Evolutionary conservation across 1,139 yeast genomes (phyloP), one percentile per base, ranked within the genome.

Genomic region (Scheffersomyces titani): DNA sequence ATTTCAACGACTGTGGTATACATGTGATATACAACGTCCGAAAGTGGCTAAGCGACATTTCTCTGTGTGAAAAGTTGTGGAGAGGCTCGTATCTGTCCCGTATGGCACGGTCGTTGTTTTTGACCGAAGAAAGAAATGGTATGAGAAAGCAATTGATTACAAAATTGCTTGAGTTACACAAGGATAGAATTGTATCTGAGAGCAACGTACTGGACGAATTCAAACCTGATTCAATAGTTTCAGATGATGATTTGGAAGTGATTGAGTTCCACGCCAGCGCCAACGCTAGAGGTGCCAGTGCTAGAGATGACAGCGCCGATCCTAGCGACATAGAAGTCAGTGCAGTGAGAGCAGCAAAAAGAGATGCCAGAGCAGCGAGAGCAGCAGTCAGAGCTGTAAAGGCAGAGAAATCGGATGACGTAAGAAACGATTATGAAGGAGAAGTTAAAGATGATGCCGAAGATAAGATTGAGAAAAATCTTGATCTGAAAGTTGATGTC

Each of bases 1-100:
- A 96, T 69, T 87, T 88, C 72, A 91, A 93, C 67, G 99, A 96
- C 70, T 96, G 99, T 74, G 99, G 99, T 1, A 86, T 96, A 21
- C 98, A 91, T 73, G 90, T 94, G 5, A 88, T 96, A 24, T 89
- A 89, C 65, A 94, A 91, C 65, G 83, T 90, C 16, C 81, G 84
- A 59, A 84, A 82, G 63, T 89, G 93, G 76, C 75, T 91, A 53
- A 73, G 76, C 46, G 72, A 81, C 52, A 85, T 88, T 0, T 68
- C 68, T 0, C 75, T 68, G 49, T 85, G 90, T 57, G 78, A 86
- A 47, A 68, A 71, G 45, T 64, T 84, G 13, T 87, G 92, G 91
- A 71, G 74, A 56, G 65, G 63, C 49, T 59, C 69, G 49, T 51
- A 58, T 50, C 61, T 52, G 55, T 56, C 57, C 49, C 56, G 54